These are phyloP conservation scores for Glycine latifolia DNA, from an alignment of 306 rosid species.

Conservation along the genomic window DNA sequence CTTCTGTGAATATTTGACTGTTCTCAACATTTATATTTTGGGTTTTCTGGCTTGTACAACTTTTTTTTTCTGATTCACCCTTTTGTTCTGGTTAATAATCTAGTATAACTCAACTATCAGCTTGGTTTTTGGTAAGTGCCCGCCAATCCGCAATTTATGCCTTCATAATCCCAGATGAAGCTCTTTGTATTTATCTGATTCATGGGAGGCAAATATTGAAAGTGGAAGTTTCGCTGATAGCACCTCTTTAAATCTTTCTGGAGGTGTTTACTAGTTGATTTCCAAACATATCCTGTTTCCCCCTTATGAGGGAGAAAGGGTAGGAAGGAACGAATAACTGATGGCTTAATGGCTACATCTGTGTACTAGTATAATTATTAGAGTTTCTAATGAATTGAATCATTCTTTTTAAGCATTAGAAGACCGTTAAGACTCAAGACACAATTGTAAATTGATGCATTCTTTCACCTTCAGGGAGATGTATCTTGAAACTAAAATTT, in stretches of 20 bases:
- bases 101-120: constrained; percentile 30
- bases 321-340: constrained; percentile 16
- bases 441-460: constrained; percentile 9
- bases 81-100: constrained; percentile 8
- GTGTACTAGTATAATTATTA: constrained; percentile 10
- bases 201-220: constrained; percentile 54
- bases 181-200: constrained; percentile 56
- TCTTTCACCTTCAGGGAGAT: constrained; percentile 24
- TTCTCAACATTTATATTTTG: constrained; percentile 4
- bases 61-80: constrained; percentile 6
- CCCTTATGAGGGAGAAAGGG: constrained; percentile 9
- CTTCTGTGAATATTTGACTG: constrained; percentile 6
- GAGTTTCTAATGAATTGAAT: neutral
- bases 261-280: constrained; percentile 57
- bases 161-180: constrained; percentile 61
- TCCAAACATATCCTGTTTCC: constrained; percentile 44
- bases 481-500: neutral
- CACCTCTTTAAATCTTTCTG: constrained; percentile 38
- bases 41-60: constrained; percentile 20
- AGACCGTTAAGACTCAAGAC: neutral
- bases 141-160: constrained; percentile 35
- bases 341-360: too few species aligned
- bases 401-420: neutral
- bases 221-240: constrained; percentile 46
- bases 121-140: constrained; percentile 3